phyloP scores from a whole-genome alignment of 2,329 filamentous ascomycete genomes.

The Canariomyces notabilis region DNA sequence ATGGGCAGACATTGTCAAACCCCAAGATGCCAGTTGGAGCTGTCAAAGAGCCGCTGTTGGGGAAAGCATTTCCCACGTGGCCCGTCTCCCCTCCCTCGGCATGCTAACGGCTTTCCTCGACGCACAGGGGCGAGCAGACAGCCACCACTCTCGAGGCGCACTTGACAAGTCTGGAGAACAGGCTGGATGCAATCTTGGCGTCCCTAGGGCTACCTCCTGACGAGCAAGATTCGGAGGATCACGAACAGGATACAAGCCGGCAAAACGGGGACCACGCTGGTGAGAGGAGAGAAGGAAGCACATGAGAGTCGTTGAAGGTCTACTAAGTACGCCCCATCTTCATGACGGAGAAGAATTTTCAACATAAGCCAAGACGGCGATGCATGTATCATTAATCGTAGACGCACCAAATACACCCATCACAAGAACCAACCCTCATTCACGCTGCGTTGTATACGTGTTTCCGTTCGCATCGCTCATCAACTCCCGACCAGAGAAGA shows the following conservation, averaged over 20 bases:
- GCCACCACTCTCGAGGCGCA: constrained; percentile 49
- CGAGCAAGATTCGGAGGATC: constrained; percentile 4
- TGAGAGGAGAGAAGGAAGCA: not conserved
- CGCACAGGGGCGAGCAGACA: constrained; percentile 48
- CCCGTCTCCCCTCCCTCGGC: not conserved
- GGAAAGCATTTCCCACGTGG: not conserved
- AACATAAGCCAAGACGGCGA: not conserved
- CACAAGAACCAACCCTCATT: not conserved
- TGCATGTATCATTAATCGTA: not conserved
- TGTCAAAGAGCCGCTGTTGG: too few relatives aligned
- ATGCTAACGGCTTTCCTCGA: not conserved
- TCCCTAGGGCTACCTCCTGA: constrained; percentile 36
- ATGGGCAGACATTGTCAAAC: not conserved
- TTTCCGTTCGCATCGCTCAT: not conserved
- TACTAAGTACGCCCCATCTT: not conserved
- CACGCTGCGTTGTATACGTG: not conserved
- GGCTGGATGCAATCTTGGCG: constrained; percentile 51
- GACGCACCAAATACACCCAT: not conserved
- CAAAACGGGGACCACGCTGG: not conserved
- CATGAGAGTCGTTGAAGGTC: not conserved
- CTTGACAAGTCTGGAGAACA: constrained; percentile 47
- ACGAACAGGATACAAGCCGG: constrained; percentile 6
- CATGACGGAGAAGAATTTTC: not conserved
- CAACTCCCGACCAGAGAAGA: not conserved
- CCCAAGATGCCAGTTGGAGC: not conserved